These are phyloP conservation scores for Halophytophthora batemanensis DNA, from an alignment of 352 stramenopile species.

Conservation along the genomic window DNA sequence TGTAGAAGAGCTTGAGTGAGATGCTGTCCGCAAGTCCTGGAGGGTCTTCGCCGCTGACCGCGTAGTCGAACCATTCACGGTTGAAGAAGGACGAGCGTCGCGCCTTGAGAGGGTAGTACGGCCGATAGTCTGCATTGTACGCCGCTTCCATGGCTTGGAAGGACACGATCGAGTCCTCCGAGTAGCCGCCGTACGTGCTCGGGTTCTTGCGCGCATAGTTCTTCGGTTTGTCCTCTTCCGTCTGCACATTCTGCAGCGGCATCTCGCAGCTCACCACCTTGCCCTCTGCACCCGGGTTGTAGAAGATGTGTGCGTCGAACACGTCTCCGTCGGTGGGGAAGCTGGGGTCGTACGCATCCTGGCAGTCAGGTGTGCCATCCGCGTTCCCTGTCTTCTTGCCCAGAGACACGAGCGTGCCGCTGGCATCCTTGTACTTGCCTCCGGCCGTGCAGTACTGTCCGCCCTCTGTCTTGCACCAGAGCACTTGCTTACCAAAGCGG, in stretches of 20 bases:
- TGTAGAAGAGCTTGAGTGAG: conserved; percentile 49
- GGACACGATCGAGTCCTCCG: conserved; percentile 36
- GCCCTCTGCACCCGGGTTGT: conserved; percentile 51
- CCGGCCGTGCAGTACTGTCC: conserved; percentile 68
- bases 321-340: conserved; percentile 56
- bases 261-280: conserved; percentile 84
- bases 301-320: conserved; percentile 83
- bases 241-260: conserved; percentile 69
- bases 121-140: conserved; percentile 54
- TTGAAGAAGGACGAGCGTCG: conserved; percentile 90
- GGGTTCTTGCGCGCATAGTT: conserved; percentile 46
- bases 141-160: conserved; percentile 72
- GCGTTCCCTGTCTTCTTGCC: conserved; percentile 16
- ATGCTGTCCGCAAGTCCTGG: conserved; percentile 54
- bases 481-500: conserved; percentile 83
- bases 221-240: conserved; percentile 26
- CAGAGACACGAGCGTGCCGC: conserved; percentile 29
- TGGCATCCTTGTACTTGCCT: conserved; percentile 46
- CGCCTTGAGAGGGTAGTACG: conserved; percentile 84
- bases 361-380: conserved; percentile 37
- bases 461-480: conserved; percentile 72
- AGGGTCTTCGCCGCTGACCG: conserved; percentile 39
- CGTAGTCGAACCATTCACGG: conserved; percentile 75
- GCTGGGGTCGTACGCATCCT: conserved; percentile 39
- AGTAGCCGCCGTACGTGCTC: conserved; percentile 49